These are phyloP conservation scores for Pseudevernia furfuracea DNA, from an alignment of 495 filamentous ascomycete genomes.

Conservation along the genomic window DNA sequence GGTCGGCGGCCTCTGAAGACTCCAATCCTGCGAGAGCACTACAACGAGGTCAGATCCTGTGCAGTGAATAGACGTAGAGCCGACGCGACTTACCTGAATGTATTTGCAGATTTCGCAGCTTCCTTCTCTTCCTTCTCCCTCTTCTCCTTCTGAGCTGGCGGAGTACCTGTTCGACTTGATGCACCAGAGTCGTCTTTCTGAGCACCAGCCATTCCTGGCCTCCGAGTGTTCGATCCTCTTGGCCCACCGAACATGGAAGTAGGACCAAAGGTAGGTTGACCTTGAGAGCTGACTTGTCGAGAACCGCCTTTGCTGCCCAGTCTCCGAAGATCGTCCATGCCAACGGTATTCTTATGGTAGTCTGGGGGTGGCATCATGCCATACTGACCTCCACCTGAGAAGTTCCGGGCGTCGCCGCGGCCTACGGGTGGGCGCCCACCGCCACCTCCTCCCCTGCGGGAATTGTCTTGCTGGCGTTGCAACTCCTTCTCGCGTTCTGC, in stretches of 20 bases:
- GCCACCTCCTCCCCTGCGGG: slow-evolving; percentile 43
- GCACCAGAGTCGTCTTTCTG: slow-evolving; percentile 72
- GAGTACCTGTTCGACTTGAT: slow-evolving; percentile 82
- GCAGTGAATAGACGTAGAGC: slow-evolving; percentile 9
- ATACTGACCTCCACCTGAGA: slow-evolving; percentile 54
- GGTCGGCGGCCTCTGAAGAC: slow-evolving; percentile 41
- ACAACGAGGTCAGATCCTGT: slow-evolving; percentile 24
- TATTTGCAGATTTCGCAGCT: slow-evolving; percentile 65
- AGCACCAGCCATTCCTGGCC: slow-evolving; percentile 61
- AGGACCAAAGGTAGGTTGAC: slow-evolving; percentile 54
- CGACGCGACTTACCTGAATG: slow-evolving; percentile 64
- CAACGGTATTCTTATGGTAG: slow-evolving; percentile 69
- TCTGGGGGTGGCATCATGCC: slow-evolving; percentile 60
- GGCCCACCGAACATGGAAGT: slow-evolving; percentile 66
- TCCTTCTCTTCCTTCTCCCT: slow-evolving; percentile 55
- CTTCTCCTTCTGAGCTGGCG: slow-evolving; percentile 56
- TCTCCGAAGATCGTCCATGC: slow-evolving; percentile 79
- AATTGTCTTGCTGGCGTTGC: slow-evolving; percentile 42
- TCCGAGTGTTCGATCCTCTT: slow-evolving; percentile 79
- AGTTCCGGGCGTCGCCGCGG: slow-evolving; percentile 78
- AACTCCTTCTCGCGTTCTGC: slow-evolving; percentile 57
- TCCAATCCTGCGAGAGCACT: slow-evolving; percentile 55
- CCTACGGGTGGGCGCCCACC: slow-evolving; percentile 59
- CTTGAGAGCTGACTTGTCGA: slow-evolving; percentile 51
- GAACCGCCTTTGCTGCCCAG: slow-evolving; percentile 56